These are phyloP conservation scores for Oemleria cerasiformis DNA, from an alignment of 306 rosid species.

Conservation along the genomic window DNA sequence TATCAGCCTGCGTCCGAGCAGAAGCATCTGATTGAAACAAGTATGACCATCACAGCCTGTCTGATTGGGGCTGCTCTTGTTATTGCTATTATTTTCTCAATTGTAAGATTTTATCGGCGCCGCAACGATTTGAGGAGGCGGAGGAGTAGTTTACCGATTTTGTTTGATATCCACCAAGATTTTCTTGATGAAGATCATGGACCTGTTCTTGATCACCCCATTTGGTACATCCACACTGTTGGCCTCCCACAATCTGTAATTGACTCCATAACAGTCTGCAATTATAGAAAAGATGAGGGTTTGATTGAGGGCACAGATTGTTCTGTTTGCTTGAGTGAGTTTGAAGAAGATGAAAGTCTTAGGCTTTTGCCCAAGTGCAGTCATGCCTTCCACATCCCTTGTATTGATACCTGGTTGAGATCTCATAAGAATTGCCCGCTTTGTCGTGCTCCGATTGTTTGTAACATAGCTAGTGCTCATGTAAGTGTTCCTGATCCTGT, in stretches of 20 bases:
- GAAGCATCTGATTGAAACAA: background rate
- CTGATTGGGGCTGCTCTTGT: slow-evolving; percentile 17
- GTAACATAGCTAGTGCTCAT: slow-evolving; percentile 17
- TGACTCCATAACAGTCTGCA: slow-evolving; percentile 57
- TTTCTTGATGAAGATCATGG: slow-evolving; percentile 37
- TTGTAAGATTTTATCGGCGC: slow-evolving; percentile 27
- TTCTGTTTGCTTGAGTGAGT: slow-evolving; percentile 74
- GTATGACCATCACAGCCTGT: slow-evolving; percentile 22
- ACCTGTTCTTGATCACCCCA: slow-evolving; percentile 37
- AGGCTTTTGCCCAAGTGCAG: slow-evolving; percentile 71
- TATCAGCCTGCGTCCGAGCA: background rate
- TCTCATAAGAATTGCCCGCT: slow-evolving; percentile 51
- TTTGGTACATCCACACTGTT: slow-evolving; percentile 56
- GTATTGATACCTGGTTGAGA: slow-evolving; percentile 49
- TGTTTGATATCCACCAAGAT: slow-evolving; percentile 39
- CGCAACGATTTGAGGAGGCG: slow-evolving; percentile 23
- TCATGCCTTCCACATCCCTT: slow-evolving; percentile 53
- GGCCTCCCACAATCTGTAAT: slow-evolving; percentile 63
- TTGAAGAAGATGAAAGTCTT: slow-evolving; percentile 57
- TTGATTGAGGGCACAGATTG: slow-evolving; percentile 68
- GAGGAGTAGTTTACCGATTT: slow-evolving; percentile 13
- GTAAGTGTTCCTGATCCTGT: slow-evolving; percentile 16
- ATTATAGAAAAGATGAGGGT: slow-evolving; percentile 51
- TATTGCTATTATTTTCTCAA: background rate
- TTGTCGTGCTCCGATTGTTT: slow-evolving; percentile 48